These are phyloP conservation scores for Chalaropsis thielavioides DNA, from an alignment of 2,329 filamentous ascomycete genomes.

Conservation along the genomic window DNA sequence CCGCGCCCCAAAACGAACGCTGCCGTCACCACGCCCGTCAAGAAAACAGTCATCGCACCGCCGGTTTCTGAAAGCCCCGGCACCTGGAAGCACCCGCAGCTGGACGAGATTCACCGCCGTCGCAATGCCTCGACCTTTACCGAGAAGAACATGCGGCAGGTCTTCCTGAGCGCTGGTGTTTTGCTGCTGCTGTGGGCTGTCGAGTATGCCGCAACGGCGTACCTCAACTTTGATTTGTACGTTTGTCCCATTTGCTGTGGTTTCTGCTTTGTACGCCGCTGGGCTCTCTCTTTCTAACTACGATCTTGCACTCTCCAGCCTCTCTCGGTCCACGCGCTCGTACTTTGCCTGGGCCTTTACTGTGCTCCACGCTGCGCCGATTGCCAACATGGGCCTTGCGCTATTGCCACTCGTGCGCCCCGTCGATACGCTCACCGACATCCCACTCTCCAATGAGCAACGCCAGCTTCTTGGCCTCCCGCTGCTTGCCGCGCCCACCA, in stretches of 20 bases:
- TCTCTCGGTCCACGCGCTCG: constrained; percentile 11
- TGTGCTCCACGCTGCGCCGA: constrained; percentile 39
- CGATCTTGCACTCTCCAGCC: constrained; percentile 13
- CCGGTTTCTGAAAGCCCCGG: constrained; percentile 45
- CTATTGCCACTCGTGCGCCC: constrained; percentile 57
- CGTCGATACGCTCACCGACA: constrained; percentile 68
- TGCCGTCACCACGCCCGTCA: constrained; percentile 27
- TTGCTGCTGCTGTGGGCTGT: constrained; percentile 28
- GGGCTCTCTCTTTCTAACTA: background rate
- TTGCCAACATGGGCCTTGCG: constrained; percentile 58
- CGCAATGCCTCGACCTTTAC: constrained; percentile 67
- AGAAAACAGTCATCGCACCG: constrained; percentile 27
- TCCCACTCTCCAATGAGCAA: constrained; percentile 66
- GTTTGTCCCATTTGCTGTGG: constrained; percentile 18
- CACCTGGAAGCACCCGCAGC: constrained; percentile 78
- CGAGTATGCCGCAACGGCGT: constrained; percentile 26
- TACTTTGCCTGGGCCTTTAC: constrained; percentile 31
- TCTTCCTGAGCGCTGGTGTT: constrained; percentile 51
- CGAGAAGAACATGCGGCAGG: constrained; percentile 56
- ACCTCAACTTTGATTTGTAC: constrained; percentile 29
- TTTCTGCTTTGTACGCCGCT: background rate
- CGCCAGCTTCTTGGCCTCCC: constrained; percentile 61
- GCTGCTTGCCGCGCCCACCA: constrained; percentile 48
- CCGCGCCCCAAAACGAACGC: constrained; percentile 1
- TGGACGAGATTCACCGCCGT: constrained; percentile 73